A percentile compares a stretch with the other conserved stretches of the same genome.
phyloP scores from a whole-genome alignment of 2,329 filamentous ascomycete species.

The Claviceps maximensis region DNA sequence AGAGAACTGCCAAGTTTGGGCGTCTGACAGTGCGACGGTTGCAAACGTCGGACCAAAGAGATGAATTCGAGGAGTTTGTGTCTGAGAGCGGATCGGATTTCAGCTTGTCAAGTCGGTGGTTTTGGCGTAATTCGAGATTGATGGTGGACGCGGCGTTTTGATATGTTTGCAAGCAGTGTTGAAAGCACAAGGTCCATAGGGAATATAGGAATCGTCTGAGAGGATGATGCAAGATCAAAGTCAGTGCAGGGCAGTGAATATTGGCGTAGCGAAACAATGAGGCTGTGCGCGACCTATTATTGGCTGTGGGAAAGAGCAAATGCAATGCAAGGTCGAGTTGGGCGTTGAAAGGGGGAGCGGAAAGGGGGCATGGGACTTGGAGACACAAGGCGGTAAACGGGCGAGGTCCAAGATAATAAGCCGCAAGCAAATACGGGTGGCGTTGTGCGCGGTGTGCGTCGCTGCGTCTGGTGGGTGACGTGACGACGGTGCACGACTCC shows the following conservation, averaged over 20 bases:
- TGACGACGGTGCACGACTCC: no score
- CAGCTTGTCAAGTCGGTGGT: slow-evolving; percentile 2
- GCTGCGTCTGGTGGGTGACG: neutral
- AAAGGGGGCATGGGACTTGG: no score
- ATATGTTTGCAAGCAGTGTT: neutral
- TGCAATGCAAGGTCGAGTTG: neutral
- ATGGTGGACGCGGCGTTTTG: neutral
- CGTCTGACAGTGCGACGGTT: no score
- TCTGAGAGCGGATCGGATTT: neutral
- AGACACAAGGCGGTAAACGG: slow-evolving; percentile 2
- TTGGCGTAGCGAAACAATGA: neutral
- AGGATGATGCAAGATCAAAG: neutral
- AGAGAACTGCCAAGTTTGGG: neutral
- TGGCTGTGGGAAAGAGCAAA: neutral
- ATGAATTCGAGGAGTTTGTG: neutral
- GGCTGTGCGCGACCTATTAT: neutral
- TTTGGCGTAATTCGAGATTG: neutral
- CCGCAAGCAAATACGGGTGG: neutral
- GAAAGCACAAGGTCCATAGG: slow-evolving; percentile 4
- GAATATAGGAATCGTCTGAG: neutral
- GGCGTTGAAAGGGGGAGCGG: neutral
- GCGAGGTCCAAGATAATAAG: neutral
- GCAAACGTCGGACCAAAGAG: neutral
- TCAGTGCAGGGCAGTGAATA: neutral
- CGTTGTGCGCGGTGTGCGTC: neutral